These are phyloP conservation scores for Pyracantha coccinea DNA, from an alignment of 331 rosid genomes.

Conservation along the genomic window DNA sequence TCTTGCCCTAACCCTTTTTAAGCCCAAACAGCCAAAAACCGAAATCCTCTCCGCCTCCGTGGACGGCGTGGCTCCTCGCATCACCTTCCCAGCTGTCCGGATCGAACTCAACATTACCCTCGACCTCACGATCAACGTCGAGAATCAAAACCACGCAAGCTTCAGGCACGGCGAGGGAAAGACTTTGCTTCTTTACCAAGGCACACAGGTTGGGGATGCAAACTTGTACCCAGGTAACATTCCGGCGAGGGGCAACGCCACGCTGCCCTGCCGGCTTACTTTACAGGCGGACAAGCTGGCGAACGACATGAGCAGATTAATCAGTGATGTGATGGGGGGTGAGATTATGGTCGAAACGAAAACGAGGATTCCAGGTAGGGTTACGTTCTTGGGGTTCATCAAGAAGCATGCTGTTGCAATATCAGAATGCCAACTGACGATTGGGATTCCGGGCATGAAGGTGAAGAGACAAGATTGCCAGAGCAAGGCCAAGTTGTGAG, in stretches of 20 bases:
- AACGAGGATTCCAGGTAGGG: slow-evolving; percentile 44
- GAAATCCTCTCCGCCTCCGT: slow-evolving; percentile 29
- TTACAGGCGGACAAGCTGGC: slow-evolving; percentile 38
- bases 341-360: slow-evolving; percentile 23
- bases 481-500: slow-evolving; percentile 29
- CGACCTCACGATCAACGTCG: slow-evolving; percentile 28
- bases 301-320: slow-evolving; percentile 11
- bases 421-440: slow-evolving; percentile 35
- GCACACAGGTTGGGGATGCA: slow-evolving; percentile 42
- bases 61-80: slow-evolving; percentile 37
- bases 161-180: slow-evolving; percentile 47
- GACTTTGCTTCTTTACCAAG: slow-evolving; percentile 29
- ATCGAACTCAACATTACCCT: slow-evolving; percentile 45
- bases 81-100: slow-evolving; percentile 36
- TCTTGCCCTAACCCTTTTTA: slow-evolving; percentile 47
- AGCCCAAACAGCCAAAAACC: slow-evolving; percentile 35
- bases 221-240: slow-evolving; percentile 35
- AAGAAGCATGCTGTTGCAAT: slow-evolving; percentile 39
- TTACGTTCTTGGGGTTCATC: slow-evolving; percentile 46
- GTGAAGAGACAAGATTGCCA: slow-evolving; percentile 40
- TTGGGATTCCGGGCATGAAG: slow-evolving; percentile 30
- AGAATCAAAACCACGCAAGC: slow-evolving; percentile 43
- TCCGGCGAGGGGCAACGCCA: slow-evolving; percentile 36
- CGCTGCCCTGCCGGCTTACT: slow-evolving; percentile 30
- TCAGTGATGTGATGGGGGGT: slow-evolving; percentile 36